Percentiles rank a stretch among this genome's conserved stretches.
phyloP scores from a whole-genome alignment of 192 early-diverging fungal genomes.

The Gamsiella multidivaricata region DNA sequence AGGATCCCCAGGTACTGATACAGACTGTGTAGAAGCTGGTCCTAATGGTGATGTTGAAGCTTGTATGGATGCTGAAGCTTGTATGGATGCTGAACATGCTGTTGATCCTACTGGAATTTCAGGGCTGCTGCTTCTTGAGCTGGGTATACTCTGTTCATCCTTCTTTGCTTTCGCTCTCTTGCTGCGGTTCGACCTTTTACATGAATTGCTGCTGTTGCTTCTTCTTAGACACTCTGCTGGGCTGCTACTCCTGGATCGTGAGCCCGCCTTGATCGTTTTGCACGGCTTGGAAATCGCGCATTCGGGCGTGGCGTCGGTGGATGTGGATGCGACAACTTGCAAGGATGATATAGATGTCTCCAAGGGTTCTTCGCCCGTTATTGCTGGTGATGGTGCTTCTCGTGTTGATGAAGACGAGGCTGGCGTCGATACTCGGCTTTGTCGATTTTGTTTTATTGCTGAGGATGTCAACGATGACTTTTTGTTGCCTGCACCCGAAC shows the following conservation, averaged over 20 bases:
- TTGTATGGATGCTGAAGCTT: not conserved
- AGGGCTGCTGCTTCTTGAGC: conserved; percentile 4
- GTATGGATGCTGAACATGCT: not conserved
- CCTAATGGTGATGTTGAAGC: not conserved
- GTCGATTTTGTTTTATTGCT: conserved; percentile 9
- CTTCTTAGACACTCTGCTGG: conserved; percentile 10
- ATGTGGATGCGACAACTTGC: not conserved
- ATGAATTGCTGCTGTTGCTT: not conserved
- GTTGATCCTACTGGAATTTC: too few species aligned
- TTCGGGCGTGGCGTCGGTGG: not conserved
- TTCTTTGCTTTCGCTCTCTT: conserved; percentile 22
- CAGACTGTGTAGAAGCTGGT: too few species aligned
- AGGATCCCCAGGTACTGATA: too few species aligned
- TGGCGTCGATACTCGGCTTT: not conserved
- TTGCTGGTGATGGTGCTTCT: conserved; percentile 1
- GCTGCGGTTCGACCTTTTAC: conserved; percentile 8
- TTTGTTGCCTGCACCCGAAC: not conserved
- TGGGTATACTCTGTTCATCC: conserved; percentile 26
- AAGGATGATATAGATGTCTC: not conserved
- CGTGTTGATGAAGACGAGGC: not conserved
- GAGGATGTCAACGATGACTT: conserved; percentile 1
- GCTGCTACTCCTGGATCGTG: conserved; percentile 23
- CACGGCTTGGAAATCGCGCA: not conserved
- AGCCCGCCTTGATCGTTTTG: conserved; percentile 14
- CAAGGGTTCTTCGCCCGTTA: not conserved